Evolutionary conservation across 1,284 basidiomycete species (phyloP).

Genomic region (Ganoderma boninense): DNA sequence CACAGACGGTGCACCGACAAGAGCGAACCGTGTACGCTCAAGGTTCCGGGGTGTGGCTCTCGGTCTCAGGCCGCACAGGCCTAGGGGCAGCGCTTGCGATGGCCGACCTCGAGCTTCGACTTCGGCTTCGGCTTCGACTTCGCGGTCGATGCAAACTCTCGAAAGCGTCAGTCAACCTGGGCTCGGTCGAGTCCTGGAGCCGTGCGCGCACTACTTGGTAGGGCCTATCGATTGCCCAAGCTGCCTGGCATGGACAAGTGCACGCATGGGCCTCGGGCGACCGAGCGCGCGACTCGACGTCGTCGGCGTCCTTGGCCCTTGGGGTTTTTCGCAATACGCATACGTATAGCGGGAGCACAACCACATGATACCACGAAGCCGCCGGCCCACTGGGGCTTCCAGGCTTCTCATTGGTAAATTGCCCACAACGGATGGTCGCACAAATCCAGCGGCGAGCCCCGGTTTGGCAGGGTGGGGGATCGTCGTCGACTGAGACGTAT

Average conservation of each 20-base stretch:
- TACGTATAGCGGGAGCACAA: neutral
- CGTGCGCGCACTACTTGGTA: neutral
- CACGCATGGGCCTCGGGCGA: neutral
- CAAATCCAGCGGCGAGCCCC: neutral
- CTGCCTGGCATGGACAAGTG: neutral
- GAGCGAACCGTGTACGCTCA: neutral
- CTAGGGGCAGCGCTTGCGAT: neutral
- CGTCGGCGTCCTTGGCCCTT: neutral
- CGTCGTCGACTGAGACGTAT: neutral
- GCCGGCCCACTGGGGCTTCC: neutral
- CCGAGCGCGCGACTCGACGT: neutral
- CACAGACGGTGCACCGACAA: neutral
- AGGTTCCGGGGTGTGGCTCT: conserved; percentile 15
- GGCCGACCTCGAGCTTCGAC: neutral
- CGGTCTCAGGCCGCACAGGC: neutral
- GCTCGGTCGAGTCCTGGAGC: neutral
- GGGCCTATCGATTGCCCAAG: conserved; percentile 8
- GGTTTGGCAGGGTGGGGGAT: conserved; percentile 4
- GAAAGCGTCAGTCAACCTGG: neutral
- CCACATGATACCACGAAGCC: neutral
- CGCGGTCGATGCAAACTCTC: neutral
- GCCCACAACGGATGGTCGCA: neutral
- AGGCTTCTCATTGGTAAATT: neutral
- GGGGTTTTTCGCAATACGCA: neutral
- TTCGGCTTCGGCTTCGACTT: too few relatives aligned